Conservation (phyloP, 805 yeast genomes). For the Schizosaccharomyces osmophilus region DNA sequence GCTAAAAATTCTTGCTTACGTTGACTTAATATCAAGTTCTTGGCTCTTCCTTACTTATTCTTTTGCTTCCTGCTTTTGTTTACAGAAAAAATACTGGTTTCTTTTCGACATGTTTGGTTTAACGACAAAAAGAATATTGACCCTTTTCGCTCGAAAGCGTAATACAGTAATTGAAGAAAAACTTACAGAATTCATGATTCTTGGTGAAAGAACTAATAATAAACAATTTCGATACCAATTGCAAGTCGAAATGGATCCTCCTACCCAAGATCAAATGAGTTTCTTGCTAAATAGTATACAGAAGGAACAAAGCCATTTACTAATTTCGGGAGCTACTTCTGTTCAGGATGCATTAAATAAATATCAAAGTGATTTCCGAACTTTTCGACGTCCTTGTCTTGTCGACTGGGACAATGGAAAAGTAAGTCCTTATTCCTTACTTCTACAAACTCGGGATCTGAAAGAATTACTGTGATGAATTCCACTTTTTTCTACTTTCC, state of each 20-base stretch:
- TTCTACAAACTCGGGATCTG: background rate
- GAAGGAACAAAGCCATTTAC: background rate
- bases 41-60: too few relatives aligned
- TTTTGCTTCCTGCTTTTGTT: too few relatives aligned
- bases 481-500: too few relatives aligned
- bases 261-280: background rate
- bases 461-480: background rate
- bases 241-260: background rate
- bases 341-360: background rate
- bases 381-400: background rate
- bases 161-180: background rate
- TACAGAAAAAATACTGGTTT: background rate
- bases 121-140: background rate
- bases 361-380: background rate
- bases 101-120: background rate
- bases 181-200: background rate
- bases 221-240: background rate
- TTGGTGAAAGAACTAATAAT: background rate
- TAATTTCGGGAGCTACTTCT: background rate
- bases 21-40: too few relatives aligned
- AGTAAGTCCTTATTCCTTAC: background rate
- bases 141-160: background rate
- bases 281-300: background rate
- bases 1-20: too few relatives aligned
- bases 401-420: constrained; percentile 1